Conservation (phyloP, 2,329 filamentous ascomycete species). For the Mycosphaerelloides madeirae region DNA sequence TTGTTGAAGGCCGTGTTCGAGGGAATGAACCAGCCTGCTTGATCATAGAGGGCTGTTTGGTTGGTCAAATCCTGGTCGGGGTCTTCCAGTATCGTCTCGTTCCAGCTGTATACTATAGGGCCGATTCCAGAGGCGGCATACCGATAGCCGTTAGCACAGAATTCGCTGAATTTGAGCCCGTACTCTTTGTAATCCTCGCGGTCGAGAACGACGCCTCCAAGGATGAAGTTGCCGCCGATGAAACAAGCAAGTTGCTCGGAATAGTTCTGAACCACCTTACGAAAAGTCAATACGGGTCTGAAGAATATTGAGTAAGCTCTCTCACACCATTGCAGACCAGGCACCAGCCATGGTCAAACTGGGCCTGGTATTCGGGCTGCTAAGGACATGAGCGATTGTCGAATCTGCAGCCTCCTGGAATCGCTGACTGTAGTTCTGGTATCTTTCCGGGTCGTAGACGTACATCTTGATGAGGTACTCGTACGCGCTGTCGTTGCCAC, state of each 20-base stretch:
- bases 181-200: slow-evolving; percentile 65
- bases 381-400: slow-evolving; percentile 66
- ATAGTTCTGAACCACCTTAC: slow-evolving; percentile 35
- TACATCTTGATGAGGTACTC: slow-evolving; percentile 34
- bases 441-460: slow-evolving; percentile 26
- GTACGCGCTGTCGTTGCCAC: slow-evolving; percentile 30
- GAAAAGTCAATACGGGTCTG: slow-evolving; percentile 36
- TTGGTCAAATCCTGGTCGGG: slow-evolving; percentile 11
- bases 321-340: neutral
- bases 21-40: slow-evolving; percentile 60
- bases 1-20: slow-evolving; percentile 25
- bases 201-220: slow-evolving; percentile 63
- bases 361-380: slow-evolving; percentile 58
- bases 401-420: slow-evolving; percentile 75
- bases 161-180: slow-evolving; percentile 66
- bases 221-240: neutral
- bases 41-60: slow-evolving; percentile 58
- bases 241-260: slow-evolving; percentile 59
- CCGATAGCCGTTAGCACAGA: slow-evolving; percentile 70
- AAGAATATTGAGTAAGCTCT: slow-evolving; percentile 48
- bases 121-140: slow-evolving; percentile 68
- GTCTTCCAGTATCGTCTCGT: slow-evolving; percentile 30
- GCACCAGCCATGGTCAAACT: slow-evolving; percentile 54
- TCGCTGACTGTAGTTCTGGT: slow-evolving; percentile 56
- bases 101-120: slow-evolving; percentile 56